A percentile compares a stretch with the other conserved stretches of the same genome.
phyloP scores from a whole-genome alignment of 225 moss, liverwort and hornwort species.

The Polytrichum formosum region DNA sequence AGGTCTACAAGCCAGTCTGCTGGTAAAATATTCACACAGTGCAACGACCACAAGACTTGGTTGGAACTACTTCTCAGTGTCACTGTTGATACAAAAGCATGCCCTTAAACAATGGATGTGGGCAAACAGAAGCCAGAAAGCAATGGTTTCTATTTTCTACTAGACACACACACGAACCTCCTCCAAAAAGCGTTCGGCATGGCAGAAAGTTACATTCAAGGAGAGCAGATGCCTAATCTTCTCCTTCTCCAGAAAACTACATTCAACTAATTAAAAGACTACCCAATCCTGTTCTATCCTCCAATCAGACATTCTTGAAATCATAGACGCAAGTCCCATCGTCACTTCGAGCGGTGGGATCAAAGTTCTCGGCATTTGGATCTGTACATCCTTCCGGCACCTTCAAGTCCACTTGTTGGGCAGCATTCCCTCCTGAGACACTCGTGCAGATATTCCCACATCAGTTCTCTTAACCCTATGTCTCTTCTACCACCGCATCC shows the following conservation, averaged over 20 bases:
- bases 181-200: too few species aligned
- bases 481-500: constrained; percentile 13
- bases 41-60: too few species aligned
- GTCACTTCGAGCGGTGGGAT: constrained; percentile 75
- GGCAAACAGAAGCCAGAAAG: too few species aligned
- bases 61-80: too few species aligned
- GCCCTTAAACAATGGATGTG: too few species aligned
- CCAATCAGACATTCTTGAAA: constrained; percentile 39
- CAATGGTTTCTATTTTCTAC: too few species aligned
- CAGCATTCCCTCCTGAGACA: constrained; percentile 56
- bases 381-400: constrained; percentile 73
- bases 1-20: too few species aligned
- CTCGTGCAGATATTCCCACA: constrained; percentile 22
- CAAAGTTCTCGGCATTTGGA: constrained; percentile 48
- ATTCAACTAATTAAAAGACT: too few species aligned
- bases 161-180: not conserved
- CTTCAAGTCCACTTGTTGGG: constrained; percentile 24
- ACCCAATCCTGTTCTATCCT: not conserved
- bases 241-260: too few species aligned
- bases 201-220: not conserved
- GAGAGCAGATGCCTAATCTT: too few species aligned
- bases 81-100: too few species aligned
- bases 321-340: constrained; percentile 72
- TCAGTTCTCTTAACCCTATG: constrained; percentile 27
- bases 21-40: too few species aligned